Base-by-base conservation (phyloP, 129 eudicot species). In the Escallonia rubra region DNA sequence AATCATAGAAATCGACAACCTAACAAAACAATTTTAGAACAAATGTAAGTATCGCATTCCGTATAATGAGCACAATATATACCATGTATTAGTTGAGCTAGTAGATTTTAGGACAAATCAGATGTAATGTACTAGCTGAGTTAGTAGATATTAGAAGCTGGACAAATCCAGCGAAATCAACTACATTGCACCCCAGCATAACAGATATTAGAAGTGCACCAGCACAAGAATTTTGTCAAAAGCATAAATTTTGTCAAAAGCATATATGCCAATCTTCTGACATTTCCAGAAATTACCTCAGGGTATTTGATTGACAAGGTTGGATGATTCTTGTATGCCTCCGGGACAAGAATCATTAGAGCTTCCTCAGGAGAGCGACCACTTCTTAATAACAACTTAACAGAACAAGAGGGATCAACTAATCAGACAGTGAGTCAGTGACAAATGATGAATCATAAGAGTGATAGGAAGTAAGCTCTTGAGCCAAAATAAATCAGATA, bases 261-360 rank as follows among this genome's bases (percentile, higher is more conserved):
- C 65, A 43, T 41, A 12, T 49, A n/a, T 10, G n/a, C 16, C 41
- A 10, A 52, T 41, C 59, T 7, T 42, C 6, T 51, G 34, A 0
- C 34, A 23, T 23, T 23, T 23, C 34, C 48, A 57, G 64, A 66
- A 43, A 73, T 59, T 87, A 94, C 99, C 99, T 94, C 99, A 9
- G 99, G 97, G 70, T 94, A 94, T 85, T 90, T 89, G 38, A 90
- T 81, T 56, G 74, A 11, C 76, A 94, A 79, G n/a, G 99, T 94
- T 59, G 99, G 99, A 74, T 94, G 99, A 70, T 94, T 94, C 76
- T 90, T 89, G 83, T 94, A 94, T 57, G 97, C 99, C 88, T 94
- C 99, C 7, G 99, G 99, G 61, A 94, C 99, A 74, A 94, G 96
- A 79, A 94, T 88, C 99, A 94, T 94, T 78, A 94, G 77, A 66